These are phyloP conservation scores for Cercospora citrullina DNA, from an alignment of 2,329 filamentous ascomycete species.

Conservation along the genomic window DNA sequence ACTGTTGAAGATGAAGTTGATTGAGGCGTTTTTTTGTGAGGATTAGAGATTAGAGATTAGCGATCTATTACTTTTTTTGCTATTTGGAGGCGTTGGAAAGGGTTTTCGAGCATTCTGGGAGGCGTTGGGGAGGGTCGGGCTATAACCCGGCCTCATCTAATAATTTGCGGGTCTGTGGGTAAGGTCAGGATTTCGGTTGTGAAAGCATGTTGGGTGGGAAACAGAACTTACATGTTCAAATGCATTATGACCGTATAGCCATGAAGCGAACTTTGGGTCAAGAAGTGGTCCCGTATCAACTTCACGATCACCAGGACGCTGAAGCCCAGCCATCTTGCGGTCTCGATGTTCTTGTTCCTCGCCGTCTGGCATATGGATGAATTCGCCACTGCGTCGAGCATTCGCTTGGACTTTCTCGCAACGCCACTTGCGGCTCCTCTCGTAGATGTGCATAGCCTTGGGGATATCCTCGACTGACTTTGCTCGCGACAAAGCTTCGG, in stretches of 20 bases:
- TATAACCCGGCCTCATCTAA: not conserved
- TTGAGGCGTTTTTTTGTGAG: conserved; percentile 21
- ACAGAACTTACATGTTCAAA: conserved; percentile 10
- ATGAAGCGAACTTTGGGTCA: not conserved
- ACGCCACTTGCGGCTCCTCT: conserved; percentile 13
- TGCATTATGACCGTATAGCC: conserved; percentile 4
- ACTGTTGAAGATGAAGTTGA: conserved; percentile 4
- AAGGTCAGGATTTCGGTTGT: not conserved
- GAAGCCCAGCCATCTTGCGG: conserved; percentile 5
- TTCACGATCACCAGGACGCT: not conserved
- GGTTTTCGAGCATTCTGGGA: not conserved
- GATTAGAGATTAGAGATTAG: conserved; percentile 22
- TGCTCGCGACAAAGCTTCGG: not conserved
- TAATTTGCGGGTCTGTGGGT: not conserved
- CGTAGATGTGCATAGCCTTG: conserved; percentile 1
- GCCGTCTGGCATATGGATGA: conserved; percentile 14
- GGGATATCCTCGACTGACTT: conserved; percentile 2
- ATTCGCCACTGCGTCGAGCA: conserved; percentile 12
- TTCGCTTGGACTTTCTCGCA: conserved; percentile 12
- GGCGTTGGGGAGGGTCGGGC: not conserved
- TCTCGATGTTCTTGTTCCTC: conserved; percentile 14
- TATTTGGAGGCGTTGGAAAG: not conserved
- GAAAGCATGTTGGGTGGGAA: no score
- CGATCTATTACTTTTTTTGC: not conserved
- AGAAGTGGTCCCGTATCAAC: conserved; percentile 11